These are phyloP conservation scores for Zanthoxylum bungeanum DNA, from an alignment of 345 rosid species.

Conservation along the genomic window DNA sequence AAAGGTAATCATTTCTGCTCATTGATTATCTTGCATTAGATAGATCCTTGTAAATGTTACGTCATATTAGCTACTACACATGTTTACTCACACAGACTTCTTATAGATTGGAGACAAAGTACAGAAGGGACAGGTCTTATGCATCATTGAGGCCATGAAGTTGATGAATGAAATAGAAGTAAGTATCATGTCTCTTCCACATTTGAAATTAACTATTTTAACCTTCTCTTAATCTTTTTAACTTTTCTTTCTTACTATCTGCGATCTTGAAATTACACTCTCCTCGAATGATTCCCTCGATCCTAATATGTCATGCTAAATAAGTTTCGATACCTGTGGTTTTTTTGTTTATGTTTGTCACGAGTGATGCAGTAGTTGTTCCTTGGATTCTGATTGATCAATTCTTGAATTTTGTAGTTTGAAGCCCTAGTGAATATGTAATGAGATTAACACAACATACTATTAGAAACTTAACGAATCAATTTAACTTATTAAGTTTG, in stretches of 20 bases:
- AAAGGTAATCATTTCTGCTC: slow-evolving; percentile 45
- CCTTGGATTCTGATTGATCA: background rate
- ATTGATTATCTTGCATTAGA: slow-evolving; percentile 10
- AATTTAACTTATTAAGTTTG: background rate
- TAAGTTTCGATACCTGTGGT: too few relatives aligned
- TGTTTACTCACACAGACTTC: slow-evolving; percentile 8
- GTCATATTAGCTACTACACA: background rate
- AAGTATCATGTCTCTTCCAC: slow-evolving; percentile 24
- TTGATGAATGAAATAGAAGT: slow-evolving; percentile 95
- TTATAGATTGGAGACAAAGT: slow-evolving; percentile 89
- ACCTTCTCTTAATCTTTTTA: background rate
- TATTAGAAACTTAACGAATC: too few relatives aligned
- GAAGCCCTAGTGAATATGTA: background rate
- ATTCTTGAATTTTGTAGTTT: background rate
- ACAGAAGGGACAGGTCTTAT: slow-evolving; percentile 83
- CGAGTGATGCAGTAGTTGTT: background rate
- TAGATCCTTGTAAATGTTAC: background rate
- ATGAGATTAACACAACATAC: background rate
- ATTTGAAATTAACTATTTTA: background rate
- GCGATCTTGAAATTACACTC: background rate
- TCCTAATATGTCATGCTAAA: background rate
- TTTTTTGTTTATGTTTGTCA: background rate
- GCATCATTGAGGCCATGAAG: slow-evolving; percentile 95
- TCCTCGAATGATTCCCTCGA: background rate
- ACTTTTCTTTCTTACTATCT: background rate